Evolutionary conservation across 1,284 basidiomycete species (phyloP).

Genomic region (Malassezia equina): DNA sequence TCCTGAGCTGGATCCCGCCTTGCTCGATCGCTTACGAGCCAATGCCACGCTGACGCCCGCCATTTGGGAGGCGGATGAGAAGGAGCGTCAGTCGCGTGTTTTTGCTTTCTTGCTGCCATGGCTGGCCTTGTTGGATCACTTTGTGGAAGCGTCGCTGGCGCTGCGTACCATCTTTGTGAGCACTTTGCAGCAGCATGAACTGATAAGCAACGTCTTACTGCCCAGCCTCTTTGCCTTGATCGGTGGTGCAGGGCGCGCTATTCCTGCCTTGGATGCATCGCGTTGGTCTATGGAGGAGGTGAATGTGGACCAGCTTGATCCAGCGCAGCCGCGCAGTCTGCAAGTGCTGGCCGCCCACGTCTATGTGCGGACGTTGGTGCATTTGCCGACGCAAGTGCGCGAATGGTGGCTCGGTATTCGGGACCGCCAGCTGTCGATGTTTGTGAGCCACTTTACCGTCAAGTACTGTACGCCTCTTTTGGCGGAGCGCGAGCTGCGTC

Average conservation of each 20-base stretch:
- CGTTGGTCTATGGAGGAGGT: slow-evolving; percentile 78
- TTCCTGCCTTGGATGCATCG: slow-evolving; percentile 63
- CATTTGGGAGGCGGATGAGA: neutral
- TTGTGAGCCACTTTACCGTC: slow-evolving; percentile 69
- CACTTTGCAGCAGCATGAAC: slow-evolving; percentile 63
- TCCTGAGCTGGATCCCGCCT: neutral
- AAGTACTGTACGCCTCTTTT: slow-evolving; percentile 83
- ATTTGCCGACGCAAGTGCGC: slow-evolving; percentile 50
- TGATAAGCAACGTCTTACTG: slow-evolving; percentile 61
- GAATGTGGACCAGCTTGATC: slow-evolving; percentile 55
- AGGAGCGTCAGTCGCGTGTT: slow-evolving; percentile 6
- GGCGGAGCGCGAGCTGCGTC: slow-evolving; percentile 68
- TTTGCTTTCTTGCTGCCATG: slow-evolving; percentile 63
- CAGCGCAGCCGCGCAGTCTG: slow-evolving; percentile 44
- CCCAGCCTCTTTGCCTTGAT: slow-evolving; percentile 66
- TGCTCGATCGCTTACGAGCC: neutral
- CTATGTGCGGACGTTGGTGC: slow-evolving; percentile 52
- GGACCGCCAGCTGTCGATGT: slow-evolving; percentile 70
- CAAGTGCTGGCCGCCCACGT: slow-evolving; percentile 73
- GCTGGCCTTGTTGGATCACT: slow-evolving; percentile 80
- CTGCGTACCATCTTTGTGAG: slow-evolving; percentile 71
- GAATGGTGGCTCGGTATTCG: slow-evolving; percentile 77
- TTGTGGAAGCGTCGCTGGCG: slow-evolving; percentile 72
- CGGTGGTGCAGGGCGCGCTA: slow-evolving; percentile 19
- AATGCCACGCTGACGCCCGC: neutral